A percentile compares a stretch with the other conserved stretches of the same genome.
Conservation (phyloP, 2,329 filamentous ascomycete genomes). For the Calonectria hongkongensis region DNA sequence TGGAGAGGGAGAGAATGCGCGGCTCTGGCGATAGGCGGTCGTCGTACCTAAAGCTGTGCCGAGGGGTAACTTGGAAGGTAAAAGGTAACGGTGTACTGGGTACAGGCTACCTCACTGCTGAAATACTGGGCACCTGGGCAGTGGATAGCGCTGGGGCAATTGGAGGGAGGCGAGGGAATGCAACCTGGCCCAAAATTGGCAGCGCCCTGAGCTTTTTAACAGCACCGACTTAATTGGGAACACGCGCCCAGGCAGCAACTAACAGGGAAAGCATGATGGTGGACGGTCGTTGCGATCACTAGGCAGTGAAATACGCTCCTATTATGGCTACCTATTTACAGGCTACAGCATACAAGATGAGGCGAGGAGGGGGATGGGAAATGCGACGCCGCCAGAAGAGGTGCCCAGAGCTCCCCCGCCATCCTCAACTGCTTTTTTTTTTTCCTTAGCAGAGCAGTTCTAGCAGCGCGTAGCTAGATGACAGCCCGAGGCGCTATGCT, state of each 20-base stretch:
- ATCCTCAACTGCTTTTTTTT: neutral
- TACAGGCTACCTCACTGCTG: slow-evolving; percentile 23
- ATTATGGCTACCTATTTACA: slow-evolving; percentile 12
- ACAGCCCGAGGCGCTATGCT: neutral
- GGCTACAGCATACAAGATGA: slow-evolving; percentile 18
- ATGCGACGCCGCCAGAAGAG: neutral
- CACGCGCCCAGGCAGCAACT: slow-evolving; percentile 46
- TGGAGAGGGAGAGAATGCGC: slow-evolving; percentile 59
- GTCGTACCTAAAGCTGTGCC: slow-evolving; percentile 54
- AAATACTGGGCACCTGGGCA: slow-evolving; percentile 34
- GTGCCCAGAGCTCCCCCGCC: slow-evolving; percentile 2
- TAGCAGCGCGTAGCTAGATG: neutral
- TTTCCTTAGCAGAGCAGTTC: neutral
- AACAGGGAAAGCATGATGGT: slow-evolving; percentile 33
- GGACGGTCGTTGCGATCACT: neutral
- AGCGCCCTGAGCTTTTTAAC: slow-evolving; percentile 44
- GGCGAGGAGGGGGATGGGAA: neutral
- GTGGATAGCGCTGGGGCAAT: slow-evolving; percentile 28
- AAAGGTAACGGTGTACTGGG: slow-evolving; percentile 39
- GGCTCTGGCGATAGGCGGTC: slow-evolving; percentile 58
- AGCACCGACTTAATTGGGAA: slow-evolving; percentile 34
- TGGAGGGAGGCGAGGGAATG: slow-evolving; percentile 49
- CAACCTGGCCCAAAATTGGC: slow-evolving; percentile 53
- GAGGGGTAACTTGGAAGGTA: slow-evolving; percentile 52
- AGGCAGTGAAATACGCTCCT: slow-evolving; percentile 26